Evolutionary conservation across 2,329 filamentous ascomycete genomes (phyloP).

Genomic region (Trichoderma sp.): DNA sequence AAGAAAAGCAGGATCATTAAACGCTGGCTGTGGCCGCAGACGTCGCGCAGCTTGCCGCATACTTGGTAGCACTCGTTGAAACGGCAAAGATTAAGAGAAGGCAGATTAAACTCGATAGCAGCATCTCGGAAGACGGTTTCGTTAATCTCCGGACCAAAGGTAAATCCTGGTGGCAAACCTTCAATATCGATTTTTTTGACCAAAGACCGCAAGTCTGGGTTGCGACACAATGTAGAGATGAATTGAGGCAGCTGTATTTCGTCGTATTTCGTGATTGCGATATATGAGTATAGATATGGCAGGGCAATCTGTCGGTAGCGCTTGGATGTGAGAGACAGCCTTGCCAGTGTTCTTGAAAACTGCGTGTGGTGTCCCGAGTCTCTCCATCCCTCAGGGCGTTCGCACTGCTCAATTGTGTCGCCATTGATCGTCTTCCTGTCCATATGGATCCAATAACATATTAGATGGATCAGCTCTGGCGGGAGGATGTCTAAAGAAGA

Average conservation of each 20-base stretch:
- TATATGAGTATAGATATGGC: slow-evolving; percentile 4
- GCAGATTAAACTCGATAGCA: neutral
- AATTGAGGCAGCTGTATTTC: neutral
- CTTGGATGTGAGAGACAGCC: neutral
- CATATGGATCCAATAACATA: neutral
- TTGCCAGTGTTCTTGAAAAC: slow-evolving; percentile 9
- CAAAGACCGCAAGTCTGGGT: neutral
- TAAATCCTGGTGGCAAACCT: neutral
- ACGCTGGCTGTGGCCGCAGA: neutral
- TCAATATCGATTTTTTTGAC: neutral
- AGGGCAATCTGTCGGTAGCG: neutral
- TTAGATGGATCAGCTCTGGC: neutral
- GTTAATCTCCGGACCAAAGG: neutral
- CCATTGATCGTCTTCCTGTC: neutral
- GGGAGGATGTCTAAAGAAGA: neutral
- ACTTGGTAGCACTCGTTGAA: neutral
- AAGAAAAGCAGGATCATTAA: neutral
- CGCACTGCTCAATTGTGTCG: neutral
- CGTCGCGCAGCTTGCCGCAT: neutral
- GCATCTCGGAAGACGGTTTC: neutral
- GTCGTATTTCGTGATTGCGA: neutral
- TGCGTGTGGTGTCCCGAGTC: slow-evolving; percentile 14
- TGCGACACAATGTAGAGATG: neutral
- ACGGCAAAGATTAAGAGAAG: neutral
- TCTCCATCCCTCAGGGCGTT: neutral